phyloP scores from a whole-genome alignment of 2,329 filamentous ascomycete species.

The Metarhizium robertsii region DNA sequence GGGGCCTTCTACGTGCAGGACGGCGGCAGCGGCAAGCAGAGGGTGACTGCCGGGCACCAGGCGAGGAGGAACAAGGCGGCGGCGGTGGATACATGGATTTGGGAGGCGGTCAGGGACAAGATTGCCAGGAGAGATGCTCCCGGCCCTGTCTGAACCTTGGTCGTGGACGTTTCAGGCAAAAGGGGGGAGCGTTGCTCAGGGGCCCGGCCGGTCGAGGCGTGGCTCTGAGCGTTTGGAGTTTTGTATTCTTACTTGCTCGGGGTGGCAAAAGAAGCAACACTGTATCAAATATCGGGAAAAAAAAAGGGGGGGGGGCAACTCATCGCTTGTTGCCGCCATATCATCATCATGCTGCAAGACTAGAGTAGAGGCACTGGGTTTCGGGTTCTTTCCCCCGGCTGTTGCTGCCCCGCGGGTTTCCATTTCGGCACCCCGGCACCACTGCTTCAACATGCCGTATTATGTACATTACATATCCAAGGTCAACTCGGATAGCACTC shows the following conservation, averaged over 20 bases:
- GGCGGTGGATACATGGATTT: slow-evolving; percentile 29
- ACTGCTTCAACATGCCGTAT: background rate
- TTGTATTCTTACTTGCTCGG: no score
- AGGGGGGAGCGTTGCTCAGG: no score
- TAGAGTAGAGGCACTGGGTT: no score
- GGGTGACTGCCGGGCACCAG: background rate
- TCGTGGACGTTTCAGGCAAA: background rate
- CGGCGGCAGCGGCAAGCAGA: slow-evolving; percentile 1
- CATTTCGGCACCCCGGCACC: no score
- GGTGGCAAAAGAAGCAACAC: background rate
- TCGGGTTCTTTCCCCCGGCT: no score
- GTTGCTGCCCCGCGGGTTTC: no score
- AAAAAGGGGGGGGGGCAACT: no score
- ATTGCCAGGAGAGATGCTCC: slow-evolving; percentile 10
- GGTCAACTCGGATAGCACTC: background rate
- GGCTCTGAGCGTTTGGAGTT: no score
- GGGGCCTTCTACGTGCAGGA: slow-evolving; percentile 29
- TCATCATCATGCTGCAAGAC: no score
- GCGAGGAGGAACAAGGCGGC: slow-evolving; percentile 7
- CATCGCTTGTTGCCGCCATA: no score
- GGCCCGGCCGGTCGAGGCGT: no score
- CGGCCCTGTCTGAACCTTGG: background rate
- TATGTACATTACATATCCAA: background rate
- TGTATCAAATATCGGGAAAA: no score
- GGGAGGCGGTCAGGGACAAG: slow-evolving; percentile 27